A percentile compares a stretch with the other conserved stretches of the same genome.
Evolutionary conservation across 139 green algal genomes (phyloP).

Genomic region (Chlamydomonas urium): DNA sequence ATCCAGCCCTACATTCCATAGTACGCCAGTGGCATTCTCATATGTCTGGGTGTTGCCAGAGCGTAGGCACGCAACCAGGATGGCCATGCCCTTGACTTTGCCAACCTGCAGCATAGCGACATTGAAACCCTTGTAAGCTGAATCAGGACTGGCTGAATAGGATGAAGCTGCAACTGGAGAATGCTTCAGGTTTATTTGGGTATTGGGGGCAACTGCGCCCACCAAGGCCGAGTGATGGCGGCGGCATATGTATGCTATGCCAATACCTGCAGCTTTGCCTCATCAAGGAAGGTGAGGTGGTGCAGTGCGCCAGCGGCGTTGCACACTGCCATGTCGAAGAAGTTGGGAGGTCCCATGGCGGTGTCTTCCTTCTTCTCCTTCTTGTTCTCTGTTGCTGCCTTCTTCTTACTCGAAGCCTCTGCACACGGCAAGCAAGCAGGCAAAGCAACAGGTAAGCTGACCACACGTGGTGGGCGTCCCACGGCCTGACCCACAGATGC

Average conservation of each 20-base stretch:
- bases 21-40: conserved; percentile 40
- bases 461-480: not conserved
- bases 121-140: not conserved
- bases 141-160: not conserved
- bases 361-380: conserved; percentile 12
- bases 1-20: conserved; percentile 47
- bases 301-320: conserved; percentile 47
- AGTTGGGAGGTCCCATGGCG: conserved; percentile 11
- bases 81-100: conserved; percentile 18
- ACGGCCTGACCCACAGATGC: too few relatives aligned
- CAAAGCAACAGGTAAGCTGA: not conserved
- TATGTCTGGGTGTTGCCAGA: conserved; percentile 37
- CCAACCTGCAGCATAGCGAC: not conserved
- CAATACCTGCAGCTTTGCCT: conserved; percentile 43
- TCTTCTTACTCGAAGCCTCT: not conserved
- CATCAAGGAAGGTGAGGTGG: conserved; percentile 53
- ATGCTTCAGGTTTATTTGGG: not conserved
- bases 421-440: conserved; percentile 1
- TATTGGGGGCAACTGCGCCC: not conserved
- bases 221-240: not conserved
- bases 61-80: conserved; percentile 25
- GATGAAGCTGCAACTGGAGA: not conserved
- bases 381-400: conserved; percentile 15
- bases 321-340: conserved; percentile 35
- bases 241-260: conserved; percentile 12